Base-by-base conservation (phyloP, 352 stramenopile genomes). In the Pythium oligandrum region DNA sequence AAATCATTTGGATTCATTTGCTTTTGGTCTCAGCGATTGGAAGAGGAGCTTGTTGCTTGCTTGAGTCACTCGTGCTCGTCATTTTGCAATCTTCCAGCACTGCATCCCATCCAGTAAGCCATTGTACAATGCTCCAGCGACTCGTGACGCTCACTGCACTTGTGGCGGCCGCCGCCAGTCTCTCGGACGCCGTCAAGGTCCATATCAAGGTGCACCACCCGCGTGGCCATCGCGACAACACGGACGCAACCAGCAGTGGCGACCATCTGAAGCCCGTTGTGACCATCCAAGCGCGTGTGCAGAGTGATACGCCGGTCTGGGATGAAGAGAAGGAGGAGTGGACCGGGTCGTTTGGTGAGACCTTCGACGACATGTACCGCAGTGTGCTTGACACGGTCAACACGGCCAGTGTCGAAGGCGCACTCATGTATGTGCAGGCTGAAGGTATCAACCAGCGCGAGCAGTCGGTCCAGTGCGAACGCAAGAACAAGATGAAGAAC, bases 401-500 rank as follows among this genome's bases (percentile, higher is more conserved):
- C 70, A 83, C 66, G 53, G 71, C 71, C 4, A 75, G 60, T 2
- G 70, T 88, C 34, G 77, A 88, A 59, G 77, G 77, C 17, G 74
- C 70, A 12, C 59, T 88, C 43, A 84, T 83, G 77, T 88, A 71
- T 59, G 66, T 88, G 47, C 77, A 88, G 60, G 68, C 74, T 17
- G 74, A 88, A 53, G 68, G 74, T 8, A 86, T 88, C 63, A 82
- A 82, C 58, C 53, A 69, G 33, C 66, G 75, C n/a, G 65, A 80
- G 45, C 64, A 79, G 49, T 71, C 59, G 45, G 66, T 75, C 48
- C 69, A 66, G 38, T 88, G 76, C 50, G 34, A 76, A 38, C 77
- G 73, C 55, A 90, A 87, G 64, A 86, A 87, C 66, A 67, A 73
- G 46, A 84, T 88, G 72, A 62, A 78, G 53, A 83, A 86, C 60